Evolutionary conservation across 2,329 filamentous ascomycete genomes (phyloP), one percentile per base, ranked within the genome.

Genomic region (Penicillium sp.): DNA sequence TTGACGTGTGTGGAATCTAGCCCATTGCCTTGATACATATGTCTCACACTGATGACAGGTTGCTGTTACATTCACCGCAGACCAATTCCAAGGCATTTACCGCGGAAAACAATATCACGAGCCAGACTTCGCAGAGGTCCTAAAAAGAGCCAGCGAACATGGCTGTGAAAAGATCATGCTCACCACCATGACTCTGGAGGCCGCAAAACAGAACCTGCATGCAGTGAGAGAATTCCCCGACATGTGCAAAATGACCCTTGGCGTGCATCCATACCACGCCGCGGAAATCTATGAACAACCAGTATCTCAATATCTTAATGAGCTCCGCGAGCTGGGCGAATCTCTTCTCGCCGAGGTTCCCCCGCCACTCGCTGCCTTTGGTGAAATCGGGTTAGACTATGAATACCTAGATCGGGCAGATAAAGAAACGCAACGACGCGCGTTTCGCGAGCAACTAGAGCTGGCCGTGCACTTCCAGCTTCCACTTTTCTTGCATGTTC

Each of bases 261-360:
- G 79, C 1, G 70, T 81, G 3, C 79, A 81, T 53, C 79, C 79
- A 0, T 81, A 82, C 51, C 77, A 82, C 44, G 79, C 77, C 0
- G 62, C 62, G 0, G 77, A 80, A 52, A 73, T 78, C 1, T 75
- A 76, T 7, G 63, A 42, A 39, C 29, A 39, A 4, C 34, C 56
- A 10, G 29, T 18, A 2, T 45, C 55, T 0, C 59, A 52, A 19
- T 57, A 63, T 29, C 45, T 64, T 3, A 16, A 57, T 3, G 1
- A 59, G 60, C 45, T 68, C 53, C 48, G 63, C 55, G 5, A 63
- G 7, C 35, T 64, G 0, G 59, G 56, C 14, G 35, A 70, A 16
- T 30, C 52, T 0, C 47, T 68, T 1, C 56, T 76, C 5, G 62
- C 57, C 0, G 57, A 64, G 1, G 46, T 47, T 0, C 60, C 72